Percentiles rank a stretch among this genome's conserved stretches.
phyloP scores from a whole-genome alignment of 1,284 basidiomycete genomes.

The Ceraceosorus guamensis region DNA sequence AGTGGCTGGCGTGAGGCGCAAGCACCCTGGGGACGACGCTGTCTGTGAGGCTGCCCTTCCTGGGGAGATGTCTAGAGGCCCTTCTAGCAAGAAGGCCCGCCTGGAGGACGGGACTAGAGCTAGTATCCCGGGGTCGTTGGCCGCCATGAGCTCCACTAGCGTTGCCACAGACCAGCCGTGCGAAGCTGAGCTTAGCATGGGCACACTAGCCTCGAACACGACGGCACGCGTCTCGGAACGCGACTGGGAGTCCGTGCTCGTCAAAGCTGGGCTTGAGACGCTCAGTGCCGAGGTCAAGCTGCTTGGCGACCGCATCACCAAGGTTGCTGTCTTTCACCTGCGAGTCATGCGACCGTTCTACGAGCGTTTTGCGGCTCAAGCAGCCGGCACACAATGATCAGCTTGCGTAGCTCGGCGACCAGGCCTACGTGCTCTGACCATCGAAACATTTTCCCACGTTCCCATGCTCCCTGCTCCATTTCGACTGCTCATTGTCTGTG shows the following conservation, averaged over 20 bases:
- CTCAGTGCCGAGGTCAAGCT: slow-evolving; percentile 29
- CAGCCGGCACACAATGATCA: no score
- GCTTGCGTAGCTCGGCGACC: no score
- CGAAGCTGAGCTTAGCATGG: background rate
- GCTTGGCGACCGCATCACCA: slow-evolving; percentile 28
- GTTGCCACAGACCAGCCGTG: background rate
- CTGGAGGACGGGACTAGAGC: no score
- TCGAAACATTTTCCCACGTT: no score
- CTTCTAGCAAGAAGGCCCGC: background rate
- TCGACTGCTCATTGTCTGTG: no score
- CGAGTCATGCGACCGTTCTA: slow-evolving; percentile 32
- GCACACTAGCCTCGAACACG: no score
- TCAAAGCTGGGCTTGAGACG: slow-evolving; percentile 28
- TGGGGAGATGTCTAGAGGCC: background rate
- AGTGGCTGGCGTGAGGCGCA: background rate
- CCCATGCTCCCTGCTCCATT: no score
- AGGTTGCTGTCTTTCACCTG: slow-evolving; percentile 34
- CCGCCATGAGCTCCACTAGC: background rate
- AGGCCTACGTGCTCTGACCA: no score
- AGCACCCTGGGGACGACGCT: background rate
- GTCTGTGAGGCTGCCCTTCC: background rate
- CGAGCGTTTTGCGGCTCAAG: slow-evolving; percentile 10
- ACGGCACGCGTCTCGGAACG: no score
- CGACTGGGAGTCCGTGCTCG: slow-evolving; percentile 12
- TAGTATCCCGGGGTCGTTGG: background rate